Evolutionary conservation across 2,329 filamentous ascomycete species (phyloP).

Genomic region (Harringtonia lauricola): DNA sequence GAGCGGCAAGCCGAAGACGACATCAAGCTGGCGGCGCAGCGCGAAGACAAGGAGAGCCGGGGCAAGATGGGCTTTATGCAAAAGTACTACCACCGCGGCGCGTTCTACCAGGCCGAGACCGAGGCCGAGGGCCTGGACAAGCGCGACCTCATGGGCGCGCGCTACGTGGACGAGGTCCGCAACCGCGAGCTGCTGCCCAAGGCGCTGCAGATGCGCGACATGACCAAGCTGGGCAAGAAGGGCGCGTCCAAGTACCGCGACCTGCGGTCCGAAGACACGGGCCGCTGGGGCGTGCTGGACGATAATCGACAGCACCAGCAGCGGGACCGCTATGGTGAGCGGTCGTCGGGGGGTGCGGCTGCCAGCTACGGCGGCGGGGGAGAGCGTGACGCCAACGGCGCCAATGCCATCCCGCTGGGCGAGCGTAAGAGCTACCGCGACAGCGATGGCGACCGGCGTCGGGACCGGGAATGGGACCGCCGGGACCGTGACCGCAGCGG

Average conservation of each 20-base stretch:
- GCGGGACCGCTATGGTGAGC: constrained; percentile 12
- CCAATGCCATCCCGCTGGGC: constrained; percentile 61
- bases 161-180: constrained; percentile 71
- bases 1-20: constrained; percentile 80
- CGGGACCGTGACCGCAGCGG: constrained; percentile 14
- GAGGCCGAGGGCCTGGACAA: constrained; percentile 64
- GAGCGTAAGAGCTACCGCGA: constrained; percentile 33
- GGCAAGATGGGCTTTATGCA: constrained; percentile 88
- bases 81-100: constrained; percentile 93
- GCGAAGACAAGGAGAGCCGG: constrained; percentile 64
- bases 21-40: constrained; percentile 64
- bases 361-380: constrained; percentile 23
- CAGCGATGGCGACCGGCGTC: constrained; percentile 13
- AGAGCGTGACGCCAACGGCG: constrained; percentile 52
- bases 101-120: constrained; percentile 81
- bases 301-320: constrained; percentile 31
- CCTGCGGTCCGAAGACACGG: constrained; percentile 81
- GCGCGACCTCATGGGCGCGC: constrained; percentile 75
- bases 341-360: constrained; percentile 5
- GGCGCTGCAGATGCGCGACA: constrained; percentile 85
- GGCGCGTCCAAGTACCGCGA: constrained; percentile 85
- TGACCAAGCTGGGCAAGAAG: constrained; percentile 88
- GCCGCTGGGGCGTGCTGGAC: constrained; percentile 63
- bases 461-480: constrained; percentile 18
- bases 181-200: constrained; percentile 78